Evolutionary conservation across 2,329 filamentous ascomycete species (phyloP).

Genomic region (Xylaria arbuscula): DNA sequence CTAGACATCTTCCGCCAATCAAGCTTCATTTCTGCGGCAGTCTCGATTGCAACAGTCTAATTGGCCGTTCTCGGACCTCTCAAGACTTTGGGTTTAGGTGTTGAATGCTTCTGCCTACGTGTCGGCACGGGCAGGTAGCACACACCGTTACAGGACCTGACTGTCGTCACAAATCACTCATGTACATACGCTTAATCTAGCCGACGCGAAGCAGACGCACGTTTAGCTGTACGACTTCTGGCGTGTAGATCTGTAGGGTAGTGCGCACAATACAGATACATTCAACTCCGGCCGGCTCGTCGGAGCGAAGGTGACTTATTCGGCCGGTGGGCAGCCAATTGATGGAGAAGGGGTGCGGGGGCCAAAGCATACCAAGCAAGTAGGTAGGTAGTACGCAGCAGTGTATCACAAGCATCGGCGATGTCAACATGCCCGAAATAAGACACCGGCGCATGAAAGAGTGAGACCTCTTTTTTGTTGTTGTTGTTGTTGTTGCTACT

Average conservation of each 20-base stretch:
- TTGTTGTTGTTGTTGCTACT: too few species aligned
- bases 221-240: not conserved
- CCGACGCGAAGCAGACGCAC: not conserved
- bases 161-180: conserved; percentile 4
- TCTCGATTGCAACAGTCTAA: not conserved
- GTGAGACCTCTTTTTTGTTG: not conserved
- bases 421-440: conserved; percentile 5
- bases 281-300: not conserved
- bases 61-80: not conserved
- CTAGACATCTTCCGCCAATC: conserved; percentile 21
- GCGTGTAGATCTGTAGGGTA: too few species aligned
- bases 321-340: conserved; percentile 4
- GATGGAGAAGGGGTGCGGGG: not conserved
- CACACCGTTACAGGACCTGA: not conserved
- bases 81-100: not conserved
- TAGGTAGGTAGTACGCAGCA: not conserved
- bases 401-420: not conserved
- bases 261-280: not conserved
- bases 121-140: not conserved
- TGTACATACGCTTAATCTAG: not conserved
- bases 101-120: not conserved
- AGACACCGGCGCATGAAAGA: not conserved
- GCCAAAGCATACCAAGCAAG: too few species aligned
- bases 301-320: conserved; percentile 11
- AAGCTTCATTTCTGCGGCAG: not conserved